A percentile compares a stretch with the other conserved stretches of the same genome.
Conservation (phyloP, 2,329 filamentous ascomycete genomes). For the Colletotrichum nymphaeae region DNA sequence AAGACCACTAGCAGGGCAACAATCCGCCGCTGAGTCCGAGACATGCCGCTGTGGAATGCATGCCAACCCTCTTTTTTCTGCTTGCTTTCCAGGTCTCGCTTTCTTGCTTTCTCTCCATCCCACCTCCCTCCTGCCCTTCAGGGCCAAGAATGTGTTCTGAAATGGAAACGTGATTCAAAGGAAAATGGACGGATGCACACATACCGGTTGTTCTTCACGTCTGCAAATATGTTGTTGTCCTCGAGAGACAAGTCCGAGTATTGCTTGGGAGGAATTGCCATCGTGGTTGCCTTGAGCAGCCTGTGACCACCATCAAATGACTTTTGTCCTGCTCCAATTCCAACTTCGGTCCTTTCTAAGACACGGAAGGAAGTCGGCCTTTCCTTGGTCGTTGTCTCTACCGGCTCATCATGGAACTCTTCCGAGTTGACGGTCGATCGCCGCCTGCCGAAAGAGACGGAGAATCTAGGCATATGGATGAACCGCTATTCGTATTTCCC, state of each 20-base stretch:
- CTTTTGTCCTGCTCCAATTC: conserved; percentile 47
- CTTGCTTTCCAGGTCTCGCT: background rate
- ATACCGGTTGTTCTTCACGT: conserved; percentile 68
- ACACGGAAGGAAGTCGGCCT: conserved; percentile 65
- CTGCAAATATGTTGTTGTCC: conserved; percentile 71
- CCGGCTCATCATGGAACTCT: conserved; percentile 62
- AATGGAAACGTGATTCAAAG: conserved; percentile 22
- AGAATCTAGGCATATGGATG: conserved; percentile 72
- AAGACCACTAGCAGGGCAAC: conserved; percentile 25
- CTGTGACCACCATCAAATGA: conserved; percentile 63
- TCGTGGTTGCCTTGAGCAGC: conserved; percentile 51
- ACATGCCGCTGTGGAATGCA: conserved; percentile 35
- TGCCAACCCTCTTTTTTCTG: conserved; percentile 17
- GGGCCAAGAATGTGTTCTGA: conserved; percentile 29
- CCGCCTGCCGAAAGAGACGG: conserved; percentile 68
- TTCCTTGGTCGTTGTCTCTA: conserved; percentile 46
- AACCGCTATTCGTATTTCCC: conserved; percentile 39
- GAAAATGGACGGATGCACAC: conserved; percentile 46
- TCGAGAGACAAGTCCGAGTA: conserved; percentile 52
- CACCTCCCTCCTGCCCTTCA: background rate
- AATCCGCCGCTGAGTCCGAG: conserved; percentile 32
- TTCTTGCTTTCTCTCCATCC: background rate
- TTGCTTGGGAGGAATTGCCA: conserved; percentile 46
- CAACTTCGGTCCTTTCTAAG: conserved; percentile 63
- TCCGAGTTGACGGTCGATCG: conserved; percentile 67